Percentiles rank a stretch among this genome's conserved stretches.
These are phyloP conservation scores for Aspergillus pseudoviridinutans DNA, from an alignment of 2,329 filamentous ascomycete species.

Conservation along the genomic window DNA sequence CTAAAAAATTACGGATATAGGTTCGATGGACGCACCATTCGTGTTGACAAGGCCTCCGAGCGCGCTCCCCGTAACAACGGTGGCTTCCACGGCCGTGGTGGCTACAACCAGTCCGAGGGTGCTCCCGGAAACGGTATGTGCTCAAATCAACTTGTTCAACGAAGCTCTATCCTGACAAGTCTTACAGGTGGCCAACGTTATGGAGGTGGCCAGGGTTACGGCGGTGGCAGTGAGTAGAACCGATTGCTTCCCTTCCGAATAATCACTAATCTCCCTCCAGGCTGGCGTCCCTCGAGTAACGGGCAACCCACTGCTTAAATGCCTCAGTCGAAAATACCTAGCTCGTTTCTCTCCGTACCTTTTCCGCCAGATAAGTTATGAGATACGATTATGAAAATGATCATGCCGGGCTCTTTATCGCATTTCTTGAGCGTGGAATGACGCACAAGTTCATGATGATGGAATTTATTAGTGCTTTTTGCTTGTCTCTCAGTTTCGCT, in stretches of 20 bases:
- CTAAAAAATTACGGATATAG: slow-evolving; percentile 44
- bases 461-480: neutral
- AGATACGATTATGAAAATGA: neutral
- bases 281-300: neutral
- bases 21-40: slow-evolving; percentile 90
- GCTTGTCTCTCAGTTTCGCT: neutral
- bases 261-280: neutral
- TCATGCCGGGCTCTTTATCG: neutral
- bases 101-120: slow-evolving; percentile 41
- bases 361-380: neutral
- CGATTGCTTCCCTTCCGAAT: neutral
- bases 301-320: neutral
- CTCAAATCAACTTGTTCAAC: neutral
- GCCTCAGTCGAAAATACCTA: neutral
- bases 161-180: neutral
- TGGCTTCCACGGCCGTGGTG: slow-evolving; percentile 43
- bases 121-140: slow-evolving; percentile 17
- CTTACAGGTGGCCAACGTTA: neutral
- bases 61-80: slow-evolving; percentile 58
- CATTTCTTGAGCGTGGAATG: neutral
- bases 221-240: neutral
- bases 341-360: neutral
- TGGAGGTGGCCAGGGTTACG: neutral
- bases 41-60: slow-evolving; percentile 93
- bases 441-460: neutral